phyloP scores from a whole-genome alignment of 2,329 filamentous ascomycete species.

The Colletotrichum acutatum region DNA sequence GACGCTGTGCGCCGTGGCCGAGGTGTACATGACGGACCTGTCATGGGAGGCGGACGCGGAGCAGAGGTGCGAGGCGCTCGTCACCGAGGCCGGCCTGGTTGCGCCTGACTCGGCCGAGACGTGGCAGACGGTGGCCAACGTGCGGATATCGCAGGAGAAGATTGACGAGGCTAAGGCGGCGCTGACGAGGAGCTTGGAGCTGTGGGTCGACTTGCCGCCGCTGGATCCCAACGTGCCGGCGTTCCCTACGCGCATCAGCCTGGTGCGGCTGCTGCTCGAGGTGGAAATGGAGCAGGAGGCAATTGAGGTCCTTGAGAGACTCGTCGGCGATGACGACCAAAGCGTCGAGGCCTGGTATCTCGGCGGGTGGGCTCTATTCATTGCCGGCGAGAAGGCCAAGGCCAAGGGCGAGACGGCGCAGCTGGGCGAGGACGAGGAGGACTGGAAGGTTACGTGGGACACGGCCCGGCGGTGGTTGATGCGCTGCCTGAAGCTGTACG shows the following conservation, averaged over 20 bases:
- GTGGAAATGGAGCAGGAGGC: slow-evolving; percentile 87
- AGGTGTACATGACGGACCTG: slow-evolving; percentile 99
- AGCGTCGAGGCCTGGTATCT: slow-evolving; percentile 98
- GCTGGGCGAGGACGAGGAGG: slow-evolving; percentile 52
- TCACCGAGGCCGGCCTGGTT: slow-evolving; percentile 90
- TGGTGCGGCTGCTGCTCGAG: slow-evolving; percentile 89
- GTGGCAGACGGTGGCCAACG: slow-evolving; percentile 94
- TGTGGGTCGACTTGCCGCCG: slow-evolving; percentile 85
- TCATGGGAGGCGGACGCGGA: slow-evolving; percentile 95
- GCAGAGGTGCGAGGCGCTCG: slow-evolving; percentile 83
- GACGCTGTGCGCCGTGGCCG: slow-evolving; percentile 91
- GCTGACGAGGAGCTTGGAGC: slow-evolving; percentile 79
- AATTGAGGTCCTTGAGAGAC: slow-evolving; percentile 82
- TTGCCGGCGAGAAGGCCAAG: slow-evolving; percentile 77
- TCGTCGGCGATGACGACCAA: slow-evolving; percentile 89
- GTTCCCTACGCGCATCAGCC: slow-evolving; percentile 85
- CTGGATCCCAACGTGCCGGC: slow-evolving; percentile 81
- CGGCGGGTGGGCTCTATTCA: slow-evolving; percentile 90
- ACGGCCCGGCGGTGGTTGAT: slow-evolving; percentile 86
- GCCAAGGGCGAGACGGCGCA: slow-evolving; percentile 40
- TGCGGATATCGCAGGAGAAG: slow-evolving; percentile 88
- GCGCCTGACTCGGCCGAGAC: slow-evolving; percentile 86
- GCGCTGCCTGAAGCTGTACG: slow-evolving; percentile 83
- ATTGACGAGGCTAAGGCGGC: slow-evolving; percentile 83
- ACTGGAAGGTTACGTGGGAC: slow-evolving; percentile 72